phyloP scores from a whole-genome alignment of 768 basidiomycete species.

The Termitomyces sp. region DNA sequence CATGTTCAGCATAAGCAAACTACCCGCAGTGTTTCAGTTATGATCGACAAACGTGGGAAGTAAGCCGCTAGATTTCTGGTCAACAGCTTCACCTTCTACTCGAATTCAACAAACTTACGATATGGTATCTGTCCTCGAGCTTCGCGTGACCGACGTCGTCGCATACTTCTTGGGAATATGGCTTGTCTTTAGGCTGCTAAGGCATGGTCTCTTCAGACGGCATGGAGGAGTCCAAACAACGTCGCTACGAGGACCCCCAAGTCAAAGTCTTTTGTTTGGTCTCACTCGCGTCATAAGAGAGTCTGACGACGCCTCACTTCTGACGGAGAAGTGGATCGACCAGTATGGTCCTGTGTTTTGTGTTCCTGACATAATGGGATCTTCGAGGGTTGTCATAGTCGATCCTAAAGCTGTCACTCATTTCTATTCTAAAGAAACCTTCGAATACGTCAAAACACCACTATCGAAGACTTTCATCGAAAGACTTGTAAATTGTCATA shows the following conservation, averaged over 20 bases:
- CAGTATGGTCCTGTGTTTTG: slow-evolving; percentile 42
- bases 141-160: slow-evolving; percentile 1
- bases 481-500: slow-evolving; percentile 24
- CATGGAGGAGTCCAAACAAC: slow-evolving; percentile 19
- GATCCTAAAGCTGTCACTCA: slow-evolving; percentile 49
- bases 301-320: slow-evolving; percentile 20
- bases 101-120: no score
- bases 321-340: slow-evolving; percentile 41
- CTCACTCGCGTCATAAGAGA: slow-evolving; percentile 20
- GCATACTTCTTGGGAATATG: slow-evolving; percentile 2
- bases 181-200: slow-evolving; percentile 3
- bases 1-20: neutral
- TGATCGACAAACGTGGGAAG: neutral
- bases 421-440: slow-evolving; percentile 44
- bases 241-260: slow-evolving; percentile 35
- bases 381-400: slow-evolving; percentile 27
- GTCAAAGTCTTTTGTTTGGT: slow-evolving; percentile 37
- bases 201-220: neutral
- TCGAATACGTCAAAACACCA: slow-evolving; percentile 36
- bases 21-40: neutral
- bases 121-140: neutral
- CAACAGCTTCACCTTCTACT: neutral
- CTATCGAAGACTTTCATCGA: slow-evolving; percentile 29
- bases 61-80: no score
- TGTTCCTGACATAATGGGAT: slow-evolving; percentile 31